Conservation (phyloP, 83 land plant genomes). For the Diphasiastrum complanatum region DNA sequence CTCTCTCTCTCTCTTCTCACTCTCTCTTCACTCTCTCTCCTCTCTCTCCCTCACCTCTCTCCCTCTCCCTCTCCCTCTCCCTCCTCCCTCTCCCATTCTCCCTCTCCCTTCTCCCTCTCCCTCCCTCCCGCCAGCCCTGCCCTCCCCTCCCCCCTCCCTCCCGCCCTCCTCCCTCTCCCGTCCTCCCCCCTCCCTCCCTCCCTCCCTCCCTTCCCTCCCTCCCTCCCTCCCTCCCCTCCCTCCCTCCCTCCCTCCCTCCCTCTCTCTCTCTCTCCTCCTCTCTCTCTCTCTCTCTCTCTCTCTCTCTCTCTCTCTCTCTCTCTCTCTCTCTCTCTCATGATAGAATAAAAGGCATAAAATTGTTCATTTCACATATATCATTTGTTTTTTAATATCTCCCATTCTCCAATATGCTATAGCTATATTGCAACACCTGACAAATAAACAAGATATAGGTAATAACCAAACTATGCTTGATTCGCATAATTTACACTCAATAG, state of each 20-base stretch:
- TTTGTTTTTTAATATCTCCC: no score
- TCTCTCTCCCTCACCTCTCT: neutral
- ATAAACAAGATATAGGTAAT: no score
- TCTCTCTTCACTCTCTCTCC: neutral
- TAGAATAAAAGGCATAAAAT: no score
- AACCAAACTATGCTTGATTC: no score
- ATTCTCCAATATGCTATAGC: no score
- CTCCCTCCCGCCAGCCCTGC: neutral
- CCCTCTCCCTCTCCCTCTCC: neutral
- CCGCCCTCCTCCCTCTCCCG: neutral
- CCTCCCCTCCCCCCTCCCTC: neutral
- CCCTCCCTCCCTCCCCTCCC: neutral
- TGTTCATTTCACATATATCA: no score
- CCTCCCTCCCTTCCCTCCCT: neutral
- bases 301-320: slow-evolving; percentile 16
- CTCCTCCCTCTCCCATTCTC: neutral
- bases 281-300: slow-evolving; percentile 9
- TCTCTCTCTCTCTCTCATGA: slow-evolving; percentile 4
- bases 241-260: slow-evolving; percentile 5
- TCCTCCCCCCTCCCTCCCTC: neutral
- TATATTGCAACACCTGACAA: no score
- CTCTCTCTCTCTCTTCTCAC: neutral
- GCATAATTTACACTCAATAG: no score
- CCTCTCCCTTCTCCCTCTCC: neutral
- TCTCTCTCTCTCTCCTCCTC: slow-evolving; percentile 13